Evolutionary conservation across 148 eudicot species (phyloP), one percentile per base, ranked within the genome.

Genomic region (Camellia sinensis): DNA sequence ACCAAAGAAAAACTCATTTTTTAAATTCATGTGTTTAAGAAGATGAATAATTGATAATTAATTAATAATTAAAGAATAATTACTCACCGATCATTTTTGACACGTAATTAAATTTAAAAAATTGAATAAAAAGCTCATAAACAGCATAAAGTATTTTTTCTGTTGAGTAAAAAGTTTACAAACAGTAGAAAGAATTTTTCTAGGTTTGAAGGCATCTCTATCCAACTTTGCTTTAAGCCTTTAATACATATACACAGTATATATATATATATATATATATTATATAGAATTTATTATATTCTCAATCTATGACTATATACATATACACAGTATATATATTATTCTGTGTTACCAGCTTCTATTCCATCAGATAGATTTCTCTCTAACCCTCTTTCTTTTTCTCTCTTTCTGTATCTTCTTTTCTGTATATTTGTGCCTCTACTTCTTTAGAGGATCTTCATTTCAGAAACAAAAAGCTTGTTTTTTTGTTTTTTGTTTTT

Each of bases 401-500:
- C 7, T 19, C 1, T 63, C 6, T 78, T 5, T 67, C 60, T 37
- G 67, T 43, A 71, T 59, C 73, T 46, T 46, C 64, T 17, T 75
- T 67, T 13, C 45, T 60, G 78, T 40, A 53, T 67, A 13, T 57
- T 1, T 75, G 52, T 41, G 67, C 67, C 50, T 43, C 50, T n/a
- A 59, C 9, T 60, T 59, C 52, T 18, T 75, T 75, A 6, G 68
- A 54, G 50, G 68, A 61, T 60, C 54, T 75, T 75, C 78, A 19
- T 3, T 61, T 19, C 19, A 60, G 41, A 19, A 12, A 40, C 18
- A 61, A 45, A 19, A 74, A 71, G 46, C 66, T 61, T 17, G 10
- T 52, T n/a, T 4, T 69, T 21, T 59, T n/a, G n/a, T n/a, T 10
- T 66, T 4, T 41, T 18, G 41, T 11, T 60, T 40, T 0, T 54